phyloP scores from a whole-genome alignment of 306 rosid species.

The Chamaecrista fasciculata region DNA sequence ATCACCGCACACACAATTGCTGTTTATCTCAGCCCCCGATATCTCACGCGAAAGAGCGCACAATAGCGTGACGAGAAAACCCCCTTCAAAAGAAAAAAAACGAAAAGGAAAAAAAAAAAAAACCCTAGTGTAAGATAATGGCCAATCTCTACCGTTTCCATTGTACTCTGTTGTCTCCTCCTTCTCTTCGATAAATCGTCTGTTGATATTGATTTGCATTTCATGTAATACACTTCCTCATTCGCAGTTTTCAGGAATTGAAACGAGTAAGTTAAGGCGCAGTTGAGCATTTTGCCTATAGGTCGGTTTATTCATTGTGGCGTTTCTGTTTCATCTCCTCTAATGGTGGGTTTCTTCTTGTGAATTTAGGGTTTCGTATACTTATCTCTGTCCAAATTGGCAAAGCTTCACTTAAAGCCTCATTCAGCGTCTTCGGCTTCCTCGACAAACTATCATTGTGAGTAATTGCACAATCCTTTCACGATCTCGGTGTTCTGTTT shows the following conservation, averaged over 20 bases:
- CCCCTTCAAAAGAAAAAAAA: too few relatives aligned
- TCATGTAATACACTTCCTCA: not conserved
- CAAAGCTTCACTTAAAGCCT: slow-evolving; percentile 22
- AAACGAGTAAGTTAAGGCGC: not conserved
- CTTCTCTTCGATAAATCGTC: not conserved
- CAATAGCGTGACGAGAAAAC: not conserved
- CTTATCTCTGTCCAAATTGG: slow-evolving; percentile 8
- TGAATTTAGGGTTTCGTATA: slow-evolving; percentile 60
- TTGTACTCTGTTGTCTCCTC: not conserved
- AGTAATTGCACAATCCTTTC: slow-evolving; percentile 28
- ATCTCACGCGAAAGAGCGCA: not conserved
- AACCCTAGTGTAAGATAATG: not conserved
- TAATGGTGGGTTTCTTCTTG: slow-evolving; percentile 47
- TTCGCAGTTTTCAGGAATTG: slow-evolving; percentile 31
- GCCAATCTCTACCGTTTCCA: not conserved
- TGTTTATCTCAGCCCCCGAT: not conserved
- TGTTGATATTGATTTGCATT: not conserved
- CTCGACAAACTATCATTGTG: slow-evolving; percentile 31
- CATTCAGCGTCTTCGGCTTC: not conserved
- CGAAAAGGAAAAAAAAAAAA: not conserved
- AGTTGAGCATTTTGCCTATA: slow-evolving; percentile 12
- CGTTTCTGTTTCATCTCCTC: slow-evolving; percentile 33
- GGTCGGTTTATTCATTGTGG: slow-evolving; percentile 4
- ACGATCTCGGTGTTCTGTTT: not conserved
- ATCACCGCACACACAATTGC: too few relatives aligned